Evolutionary conservation across 495 filamentous ascomycete species (phyloP), one percentile per base, ranked within the genome.

Genomic region (Lasiosphaeria hispida): DNA sequence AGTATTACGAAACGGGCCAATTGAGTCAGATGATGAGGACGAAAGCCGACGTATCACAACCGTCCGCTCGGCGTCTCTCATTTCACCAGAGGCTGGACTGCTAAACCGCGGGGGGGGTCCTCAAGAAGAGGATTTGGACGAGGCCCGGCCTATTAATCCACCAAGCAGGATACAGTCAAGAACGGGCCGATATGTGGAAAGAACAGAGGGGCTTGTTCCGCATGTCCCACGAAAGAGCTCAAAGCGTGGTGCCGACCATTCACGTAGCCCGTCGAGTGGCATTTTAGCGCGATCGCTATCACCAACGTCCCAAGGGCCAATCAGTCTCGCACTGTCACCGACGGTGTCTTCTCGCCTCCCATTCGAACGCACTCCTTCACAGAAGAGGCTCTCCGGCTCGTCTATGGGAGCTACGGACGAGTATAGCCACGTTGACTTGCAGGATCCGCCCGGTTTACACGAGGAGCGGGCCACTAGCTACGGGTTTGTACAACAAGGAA

Each of bases 401-500:
- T 80, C 78, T 0, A 66, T 69, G 5, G 69, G 62, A 10, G 84
- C 77, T 0, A 84, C 69, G 6, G 77, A 75, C 14, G 77, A 75
- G 7, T 73, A 74, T 53, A 68, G 58, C 60, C 67, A 66, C 51
- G 41, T 75, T 62, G 60, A 75, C 19, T 34, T 64, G 37, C 41
- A 53, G 51, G 72, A 55, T 60, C 65, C 7, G 54, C 55, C 47
- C 45, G 30, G 62, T 58, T 10, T 49, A 38, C 14, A 43, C 44
- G 64, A 76, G 9, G 87, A 88, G 39, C 79, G 82, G 34, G 83
- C 86, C 3, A 81, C 86, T 3, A 89, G 80, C 63, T 78, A 86
- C 63, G 89, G 90, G 0, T 86, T 85, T 62, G 90, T 93, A n/a
- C 76, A 87, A 37, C 86, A 90, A 33, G 85, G 89, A 55, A 84